Conservation (phyloP, 331 rosid genomes). For the Prunus yedoensis region DNA sequence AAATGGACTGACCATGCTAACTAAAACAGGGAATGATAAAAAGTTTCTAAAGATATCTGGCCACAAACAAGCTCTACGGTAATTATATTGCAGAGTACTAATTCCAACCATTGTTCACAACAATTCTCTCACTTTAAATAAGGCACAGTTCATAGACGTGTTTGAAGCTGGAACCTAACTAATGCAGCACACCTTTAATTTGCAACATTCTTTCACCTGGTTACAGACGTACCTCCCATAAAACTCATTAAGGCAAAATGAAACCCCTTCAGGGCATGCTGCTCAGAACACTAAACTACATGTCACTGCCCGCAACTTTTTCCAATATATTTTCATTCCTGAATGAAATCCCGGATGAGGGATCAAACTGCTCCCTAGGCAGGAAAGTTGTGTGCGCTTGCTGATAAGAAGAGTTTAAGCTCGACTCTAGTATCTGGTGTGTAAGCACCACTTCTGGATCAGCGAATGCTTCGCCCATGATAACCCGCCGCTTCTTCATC, state of each 20-base stretch:
- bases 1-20: too few species aligned
- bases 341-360: slow-evolving; percentile 45
- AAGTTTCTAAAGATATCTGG: neutral
- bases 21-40: neutral
- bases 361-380: slow-evolving; percentile 56
- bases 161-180: slow-evolving; percentile 45
- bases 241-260: slow-evolving; percentile 32
- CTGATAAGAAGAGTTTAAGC: slow-evolving; percentile 67
- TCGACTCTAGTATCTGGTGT: slow-evolving; percentile 90
- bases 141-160: slow-evolving; percentile 23
- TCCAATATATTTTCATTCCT: slow-evolving; percentile 48
- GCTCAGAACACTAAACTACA: slow-evolving; percentile 44
- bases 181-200: slow-evolving; percentile 31
- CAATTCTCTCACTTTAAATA: slow-evolving; percentile 26
- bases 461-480: slow-evolving; percentile 45
- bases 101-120: slow-evolving; percentile 29
- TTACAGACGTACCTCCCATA: slow-evolving; percentile 33
- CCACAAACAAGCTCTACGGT: neutral
- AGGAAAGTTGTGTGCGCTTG: slow-evolving; percentile 49
- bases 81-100: slow-evolving; percentile 1
- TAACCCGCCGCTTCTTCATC: slow-evolving; percentile 56
- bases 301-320: slow-evolving; percentile 43
- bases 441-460: slow-evolving; percentile 65
- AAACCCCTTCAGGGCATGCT: slow-evolving; percentile 35
- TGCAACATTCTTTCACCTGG: slow-evolving; percentile 41